A percentile compares a stretch with the other conserved stretches of the same genome.
phyloP scores from a whole-genome alignment of 2,329 filamentous ascomycete genomes.

The Knufia petricola region DNA sequence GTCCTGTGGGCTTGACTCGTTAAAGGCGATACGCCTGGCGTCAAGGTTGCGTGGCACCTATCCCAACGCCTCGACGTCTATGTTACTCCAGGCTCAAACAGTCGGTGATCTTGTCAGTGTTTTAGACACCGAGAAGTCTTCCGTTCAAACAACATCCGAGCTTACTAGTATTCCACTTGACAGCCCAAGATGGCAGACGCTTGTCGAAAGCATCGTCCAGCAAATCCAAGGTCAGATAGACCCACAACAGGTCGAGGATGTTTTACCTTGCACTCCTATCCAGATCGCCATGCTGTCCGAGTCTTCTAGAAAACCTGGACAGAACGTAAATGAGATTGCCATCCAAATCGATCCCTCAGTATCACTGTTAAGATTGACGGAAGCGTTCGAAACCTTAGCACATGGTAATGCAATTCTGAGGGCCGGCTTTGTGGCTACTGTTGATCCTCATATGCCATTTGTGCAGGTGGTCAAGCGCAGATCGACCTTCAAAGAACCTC shows the following conservation, averaged over 20 bases:
- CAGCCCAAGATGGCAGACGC: not conserved
- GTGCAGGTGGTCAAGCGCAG: constrained; percentile 56
- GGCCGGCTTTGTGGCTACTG: constrained; percentile 58
- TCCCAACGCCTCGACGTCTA: constrained; percentile 47
- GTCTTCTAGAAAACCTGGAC: constrained; percentile 47
- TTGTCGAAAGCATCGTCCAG: not conserved
- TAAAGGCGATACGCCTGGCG: constrained; percentile 53
- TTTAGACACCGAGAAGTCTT: constrained; percentile 8
- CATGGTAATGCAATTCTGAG: constrained; percentile 57
- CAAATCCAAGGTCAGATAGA: constrained; percentile 8
- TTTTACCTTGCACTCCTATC: constrained; percentile 58
- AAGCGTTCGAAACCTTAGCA: constrained; percentile 44
- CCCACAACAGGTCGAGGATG: constrained; percentile 26
- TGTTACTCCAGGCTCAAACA: constrained; percentile 51
- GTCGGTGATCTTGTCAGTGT: constrained; percentile 24
- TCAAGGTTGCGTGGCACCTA: constrained; percentile 52
- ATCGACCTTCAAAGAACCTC: constrained; percentile 26
- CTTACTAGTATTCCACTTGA: not conserved
- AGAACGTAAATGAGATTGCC: constrained; percentile 73
- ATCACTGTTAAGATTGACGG: constrained; percentile 32
- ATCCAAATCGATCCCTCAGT: constrained; percentile 43
- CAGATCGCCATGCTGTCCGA: constrained; percentile 75
- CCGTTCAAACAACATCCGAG: not conserved
- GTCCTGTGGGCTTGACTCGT: constrained; percentile 56
- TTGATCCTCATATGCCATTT: constrained; percentile 39